phyloP scores from a whole-genome alignment of 2,329 filamentous ascomycete species.

The Colletotrichum nymphaeae region DNA sequence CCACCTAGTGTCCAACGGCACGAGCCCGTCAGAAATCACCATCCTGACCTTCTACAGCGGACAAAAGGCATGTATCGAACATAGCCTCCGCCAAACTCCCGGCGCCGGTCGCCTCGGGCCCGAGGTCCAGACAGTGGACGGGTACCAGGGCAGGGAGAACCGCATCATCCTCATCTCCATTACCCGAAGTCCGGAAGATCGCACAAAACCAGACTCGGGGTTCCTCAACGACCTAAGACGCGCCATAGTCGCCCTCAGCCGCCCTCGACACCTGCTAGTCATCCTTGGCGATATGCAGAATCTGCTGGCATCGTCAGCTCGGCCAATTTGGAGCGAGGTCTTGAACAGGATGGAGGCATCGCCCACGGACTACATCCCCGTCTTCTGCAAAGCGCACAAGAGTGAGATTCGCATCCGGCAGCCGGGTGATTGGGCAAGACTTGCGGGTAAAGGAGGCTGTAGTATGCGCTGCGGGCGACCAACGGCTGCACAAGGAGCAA shows the following conservation, averaged over 20 bases:
- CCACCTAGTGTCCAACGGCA: slow-evolving; percentile 78
- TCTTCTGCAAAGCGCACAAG: slow-evolving; percentile 72
- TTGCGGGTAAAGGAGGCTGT: slow-evolving; percentile 26
- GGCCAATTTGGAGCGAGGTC: slow-evolving; percentile 62
- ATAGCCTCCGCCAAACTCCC: slow-evolving; percentile 48
- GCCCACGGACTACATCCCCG: slow-evolving; percentile 59
- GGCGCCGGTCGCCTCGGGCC: slow-evolving; percentile 27
- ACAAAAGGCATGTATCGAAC: slow-evolving; percentile 75
- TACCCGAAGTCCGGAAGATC: slow-evolving; percentile 73
- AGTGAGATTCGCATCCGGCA: slow-evolving; percentile 62
- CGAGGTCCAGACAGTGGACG: slow-evolving; percentile 77
- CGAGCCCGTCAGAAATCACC: slow-evolving; percentile 72
- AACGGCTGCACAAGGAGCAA: neutral
- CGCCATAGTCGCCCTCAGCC: slow-evolving; percentile 69
- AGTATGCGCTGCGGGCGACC: neutral
- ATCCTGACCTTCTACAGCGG: slow-evolving; percentile 90
- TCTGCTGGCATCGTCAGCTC: slow-evolving; percentile 46
- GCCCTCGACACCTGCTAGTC: slow-evolving; percentile 83
- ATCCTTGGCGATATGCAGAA: slow-evolving; percentile 81
- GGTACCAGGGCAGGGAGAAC: slow-evolving; percentile 93
- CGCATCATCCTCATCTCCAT: slow-evolving; percentile 84
- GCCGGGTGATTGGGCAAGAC: slow-evolving; percentile 61
- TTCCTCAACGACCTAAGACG: slow-evolving; percentile 76
- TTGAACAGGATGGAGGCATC: slow-evolving; percentile 54
- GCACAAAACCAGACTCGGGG: slow-evolving; percentile 65